Conservation (phyloP, 1,284 basidiomycete genomes). For the Melampsora medusae region DNA sequence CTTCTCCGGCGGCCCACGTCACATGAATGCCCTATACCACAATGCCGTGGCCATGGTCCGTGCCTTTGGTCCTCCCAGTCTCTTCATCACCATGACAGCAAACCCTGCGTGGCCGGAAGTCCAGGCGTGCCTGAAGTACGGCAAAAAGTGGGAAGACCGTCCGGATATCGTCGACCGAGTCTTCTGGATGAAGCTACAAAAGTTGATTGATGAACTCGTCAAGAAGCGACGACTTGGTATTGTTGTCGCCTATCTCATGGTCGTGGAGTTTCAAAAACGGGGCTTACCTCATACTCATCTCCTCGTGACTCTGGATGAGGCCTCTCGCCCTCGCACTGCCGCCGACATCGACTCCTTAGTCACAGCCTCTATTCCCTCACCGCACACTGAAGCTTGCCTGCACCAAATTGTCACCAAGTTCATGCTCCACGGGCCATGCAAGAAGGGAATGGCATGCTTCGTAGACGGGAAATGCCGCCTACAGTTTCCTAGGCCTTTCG, state of each 20-base stretch:
- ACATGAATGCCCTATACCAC: conserved; percentile 58
- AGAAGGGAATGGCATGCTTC: conserved; percentile 54
- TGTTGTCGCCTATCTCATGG: conserved; percentile 47
- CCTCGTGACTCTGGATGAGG: conserved; percentile 48
- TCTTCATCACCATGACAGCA: conserved; percentile 60
- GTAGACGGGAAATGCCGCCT: conserved; percentile 58
- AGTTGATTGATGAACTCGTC: conserved; percentile 53
- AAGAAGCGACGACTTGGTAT: not conserved
- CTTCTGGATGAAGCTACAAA: conserved; percentile 58
- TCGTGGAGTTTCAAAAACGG: conserved; percentile 57
- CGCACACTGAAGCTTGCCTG: not conserved
- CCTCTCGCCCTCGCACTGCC: conserved; percentile 50
- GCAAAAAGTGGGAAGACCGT: conserved; percentile 57
- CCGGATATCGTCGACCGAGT: conserved; percentile 60
- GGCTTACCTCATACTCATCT: conserved; percentile 57
- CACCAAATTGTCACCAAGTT: not conserved
- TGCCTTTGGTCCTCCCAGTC: conserved; percentile 54
- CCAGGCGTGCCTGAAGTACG: conserved; percentile 54
- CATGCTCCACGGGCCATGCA: too few relatives aligned
- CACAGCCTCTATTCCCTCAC: conserved; percentile 55
- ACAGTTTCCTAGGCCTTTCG: conserved; percentile 57
- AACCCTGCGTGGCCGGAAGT: conserved; percentile 61
- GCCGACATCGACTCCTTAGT: conserved; percentile 57
- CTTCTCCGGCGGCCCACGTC: conserved; percentile 55
- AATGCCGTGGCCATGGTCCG: conserved; percentile 59